A percentile compares a stretch with the other conserved stretches of the same genome.
Conservation (phyloP, 139 green algal species). For the Chlorella sp. region DNA sequence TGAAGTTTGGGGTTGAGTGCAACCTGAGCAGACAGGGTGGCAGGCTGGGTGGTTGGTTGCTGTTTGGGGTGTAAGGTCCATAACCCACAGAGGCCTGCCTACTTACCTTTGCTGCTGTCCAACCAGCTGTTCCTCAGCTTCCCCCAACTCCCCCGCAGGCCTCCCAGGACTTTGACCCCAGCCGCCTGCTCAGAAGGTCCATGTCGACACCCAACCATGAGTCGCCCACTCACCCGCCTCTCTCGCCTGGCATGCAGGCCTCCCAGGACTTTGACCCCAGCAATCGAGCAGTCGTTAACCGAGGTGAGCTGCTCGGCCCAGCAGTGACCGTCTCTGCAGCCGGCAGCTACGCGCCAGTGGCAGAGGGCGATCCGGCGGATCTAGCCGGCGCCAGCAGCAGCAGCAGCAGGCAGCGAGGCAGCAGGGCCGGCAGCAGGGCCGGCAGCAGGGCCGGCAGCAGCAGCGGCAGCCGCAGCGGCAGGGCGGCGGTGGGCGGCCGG, state of each 20-base stretch:
- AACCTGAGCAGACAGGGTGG: no score
- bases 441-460: background rate
- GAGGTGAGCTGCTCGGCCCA: background rate
- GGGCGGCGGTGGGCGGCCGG: no score
- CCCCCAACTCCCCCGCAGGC: background rate
- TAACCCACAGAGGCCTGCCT: no score
- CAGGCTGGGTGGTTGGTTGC: no score
- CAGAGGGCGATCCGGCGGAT: background rate
- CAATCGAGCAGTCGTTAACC: background rate
- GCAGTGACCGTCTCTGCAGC: background rate
- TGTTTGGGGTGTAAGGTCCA: no score
- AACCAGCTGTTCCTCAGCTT: background rate
- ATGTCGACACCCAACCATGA: no score
- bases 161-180: background rate
- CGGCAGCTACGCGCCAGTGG: constrained; percentile 16
- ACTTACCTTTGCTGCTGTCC: no score
- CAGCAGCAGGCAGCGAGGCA: background rate
- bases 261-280: constrained; percentile 18
- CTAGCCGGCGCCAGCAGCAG: background rate
- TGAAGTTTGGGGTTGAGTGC: no score
- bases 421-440: background rate
- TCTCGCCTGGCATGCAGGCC: background rate
- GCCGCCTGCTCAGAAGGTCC: no score
- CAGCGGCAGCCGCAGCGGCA: background rate
- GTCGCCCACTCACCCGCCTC: background rate